Evolutionary conservation across 352 stramenopile genomes (phyloP).

Genomic region (Globisporangium acanthophoron): DNA sequence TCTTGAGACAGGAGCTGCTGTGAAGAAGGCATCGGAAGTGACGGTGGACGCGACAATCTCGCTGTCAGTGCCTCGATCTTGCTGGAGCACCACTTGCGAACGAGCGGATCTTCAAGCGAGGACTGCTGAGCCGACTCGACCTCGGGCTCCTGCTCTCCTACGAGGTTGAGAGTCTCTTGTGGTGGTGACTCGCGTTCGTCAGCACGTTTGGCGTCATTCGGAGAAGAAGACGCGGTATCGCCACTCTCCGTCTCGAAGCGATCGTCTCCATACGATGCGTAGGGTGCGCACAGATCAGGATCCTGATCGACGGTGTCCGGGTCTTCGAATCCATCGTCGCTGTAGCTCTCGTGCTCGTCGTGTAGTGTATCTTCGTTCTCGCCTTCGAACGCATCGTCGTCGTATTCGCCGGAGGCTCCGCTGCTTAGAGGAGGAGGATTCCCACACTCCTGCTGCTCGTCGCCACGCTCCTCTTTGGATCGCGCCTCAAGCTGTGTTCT

Average conservation of each 20-base stretch:
- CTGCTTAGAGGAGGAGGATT: neutral
- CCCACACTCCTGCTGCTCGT: neutral
- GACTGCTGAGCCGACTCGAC: neutral
- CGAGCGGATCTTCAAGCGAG: neutral
- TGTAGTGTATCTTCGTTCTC: neutral
- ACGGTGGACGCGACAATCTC: neutral
- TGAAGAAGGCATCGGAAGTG: neutral
- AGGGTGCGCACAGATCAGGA: neutral
- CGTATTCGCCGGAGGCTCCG: neutral
- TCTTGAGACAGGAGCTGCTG: neutral
- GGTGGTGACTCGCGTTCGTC: neutral
- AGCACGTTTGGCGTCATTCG: neutral
- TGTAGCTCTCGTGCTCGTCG: neutral
- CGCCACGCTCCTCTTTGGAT: neutral
- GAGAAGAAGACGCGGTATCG: neutral
- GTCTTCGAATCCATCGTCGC: neutral
- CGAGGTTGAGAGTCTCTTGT: no score
- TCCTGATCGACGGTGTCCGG: neutral
- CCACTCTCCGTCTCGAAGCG: neutral
- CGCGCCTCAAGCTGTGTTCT: neutral
- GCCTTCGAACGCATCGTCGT: constrained; percentile 12
- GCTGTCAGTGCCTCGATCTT: constrained; percentile 6
- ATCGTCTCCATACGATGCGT: constrained; percentile 4
- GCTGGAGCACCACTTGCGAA: neutral
- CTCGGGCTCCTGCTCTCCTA: neutral